These are phyloP conservation scores for Leptomonas pyrrhocoris DNA, from an alignment of 208 protist genomes.

Conservation along the genomic window DNA sequence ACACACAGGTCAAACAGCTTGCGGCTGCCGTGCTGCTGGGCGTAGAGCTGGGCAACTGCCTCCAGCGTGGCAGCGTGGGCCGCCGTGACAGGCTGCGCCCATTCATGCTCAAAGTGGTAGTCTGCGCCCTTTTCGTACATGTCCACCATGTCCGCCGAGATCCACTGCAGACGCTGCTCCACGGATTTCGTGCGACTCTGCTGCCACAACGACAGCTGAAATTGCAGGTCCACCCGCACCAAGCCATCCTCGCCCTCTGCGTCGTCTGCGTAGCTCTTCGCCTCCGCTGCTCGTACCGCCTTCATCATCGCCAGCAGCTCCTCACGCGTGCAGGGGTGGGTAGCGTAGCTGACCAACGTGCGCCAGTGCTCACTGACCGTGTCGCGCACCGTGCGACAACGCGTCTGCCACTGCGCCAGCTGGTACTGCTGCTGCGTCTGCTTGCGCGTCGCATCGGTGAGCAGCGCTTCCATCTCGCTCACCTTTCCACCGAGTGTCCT, in stretches of 20 bases:
- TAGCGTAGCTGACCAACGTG: constrained; percentile 43
- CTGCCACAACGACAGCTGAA: constrained; percentile 39
- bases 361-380: constrained; percentile 34
- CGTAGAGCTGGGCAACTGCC: constrained; percentile 46
- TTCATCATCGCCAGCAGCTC: constrained; percentile 31
- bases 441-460: constrained; percentile 22
- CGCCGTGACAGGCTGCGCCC: constrained; percentile 43
- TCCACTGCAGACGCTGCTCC: constrained; percentile 49
- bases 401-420: constrained; percentile 25
- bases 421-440: constrained; percentile 34
- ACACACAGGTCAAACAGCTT: constrained; percentile 47
- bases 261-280: constrained; percentile 21
- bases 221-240: constrained; percentile 35
- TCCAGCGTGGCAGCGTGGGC: constrained; percentile 35
- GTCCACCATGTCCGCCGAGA: constrained; percentile 45
- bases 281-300: constrained; percentile 31
- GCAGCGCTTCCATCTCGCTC: constrained; percentile 29
- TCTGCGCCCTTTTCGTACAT: constrained; percentile 42
- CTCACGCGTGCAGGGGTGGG: constrained; percentile 30
- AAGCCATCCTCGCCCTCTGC: constrained; percentile 10
- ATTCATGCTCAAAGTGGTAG: constrained; percentile 47
- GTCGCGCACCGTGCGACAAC: constrained; percentile 34
- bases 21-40: constrained; percentile 39
- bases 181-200: constrained; percentile 19
- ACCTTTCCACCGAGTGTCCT: constrained; percentile 33